Base-by-base conservation (phyloP, 2,329 filamentous ascomycete genomes). In the Xylaria sp. region DNA sequence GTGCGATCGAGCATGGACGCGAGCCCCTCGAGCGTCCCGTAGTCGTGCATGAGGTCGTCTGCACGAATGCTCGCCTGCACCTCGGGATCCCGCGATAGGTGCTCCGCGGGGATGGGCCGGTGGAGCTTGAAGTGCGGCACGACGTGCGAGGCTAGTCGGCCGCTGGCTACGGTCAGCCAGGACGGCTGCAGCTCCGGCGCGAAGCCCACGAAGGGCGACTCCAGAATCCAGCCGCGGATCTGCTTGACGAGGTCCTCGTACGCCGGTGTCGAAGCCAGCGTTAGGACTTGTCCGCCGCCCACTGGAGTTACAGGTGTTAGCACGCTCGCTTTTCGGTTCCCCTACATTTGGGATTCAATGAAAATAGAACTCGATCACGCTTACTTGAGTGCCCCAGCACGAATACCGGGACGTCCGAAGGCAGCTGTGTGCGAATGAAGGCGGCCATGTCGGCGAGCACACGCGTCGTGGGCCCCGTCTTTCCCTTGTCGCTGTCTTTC, bases 11-110 rank as follows among this genome's bases (percentile, higher is more conserved):
- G 82, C 86, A 97, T 86, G 0, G 88, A 90, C 0, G 91, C 87
- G 41, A 97, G 79, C 0, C 92, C 92, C 79, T 94, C 91, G n/a
- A 97, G 84, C 7, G 94, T 97, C 43, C 94, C 94, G 1, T 90
- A 95, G 79, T 95, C 87, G 81, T 97, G 94, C 79, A 90, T 89
- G 62, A 97, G 83, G 59, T 84, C 77, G 80, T 98, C 94, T 36
- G 88, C 85, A 2, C 83, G 82, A 72, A 92, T 86, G 31, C 83
- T 85, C 75, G 87, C 83, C 62, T 87, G 85, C 2, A 93, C 88
- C 25, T 82, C 87, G 28, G 86, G 83, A 79, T 95, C 92, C 28
- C 93, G 88, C 43, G 86, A 90, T 64, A 97, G 78, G 70, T 90
- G 85, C 68, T 86, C 85, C 1, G 88, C 80, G 55, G 91, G 86